Conservation (phyloP, 139 green algal genomes). For the Tetraselmis chui region DNA sequence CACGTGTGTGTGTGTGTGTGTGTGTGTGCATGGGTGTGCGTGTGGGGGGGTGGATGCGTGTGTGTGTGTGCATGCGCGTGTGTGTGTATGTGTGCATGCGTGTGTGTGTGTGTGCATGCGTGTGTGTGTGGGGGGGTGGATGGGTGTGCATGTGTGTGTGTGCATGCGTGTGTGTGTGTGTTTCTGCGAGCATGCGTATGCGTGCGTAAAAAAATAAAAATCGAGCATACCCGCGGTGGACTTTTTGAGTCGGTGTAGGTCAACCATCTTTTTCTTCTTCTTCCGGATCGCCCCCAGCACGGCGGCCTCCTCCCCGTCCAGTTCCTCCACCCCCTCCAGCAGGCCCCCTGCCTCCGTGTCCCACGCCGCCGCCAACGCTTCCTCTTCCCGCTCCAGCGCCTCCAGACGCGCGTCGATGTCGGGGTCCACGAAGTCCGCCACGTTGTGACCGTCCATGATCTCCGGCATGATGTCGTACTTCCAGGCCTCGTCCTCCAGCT, state of each 20-base stretch:
- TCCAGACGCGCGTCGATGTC: conserved; percentile 93
- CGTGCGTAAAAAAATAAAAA: too few species aligned
- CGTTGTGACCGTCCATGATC: conserved; percentile 93
- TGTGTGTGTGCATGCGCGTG: too few species aligned
- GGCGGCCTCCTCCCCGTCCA: conserved; percentile 65
- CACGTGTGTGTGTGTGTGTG: too few species aligned
- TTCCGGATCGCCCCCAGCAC: conserved; percentile 64
- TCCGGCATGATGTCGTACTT: conserved; percentile 97
- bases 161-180: too few species aligned
- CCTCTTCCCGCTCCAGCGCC: conserved; percentile 89
- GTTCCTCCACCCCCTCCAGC: conserved; percentile 49
- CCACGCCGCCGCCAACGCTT: conserved; percentile 34
- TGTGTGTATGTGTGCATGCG: too few species aligned
- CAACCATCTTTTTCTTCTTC: conserved; percentile 62
- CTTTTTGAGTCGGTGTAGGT: conserved; percentile 71
- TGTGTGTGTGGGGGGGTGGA: too few species aligned
- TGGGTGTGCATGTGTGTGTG: too few species aligned
- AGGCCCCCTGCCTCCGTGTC: conserved; percentile 26
- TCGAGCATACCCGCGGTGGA: conserved; percentile 8
- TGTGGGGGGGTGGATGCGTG: too few species aligned
- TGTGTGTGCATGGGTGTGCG: too few species aligned
- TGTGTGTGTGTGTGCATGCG: too few species aligned
- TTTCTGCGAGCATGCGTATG: too few species aligned
- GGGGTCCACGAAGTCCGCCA: conserved; percentile 94
- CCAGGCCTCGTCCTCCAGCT: conserved; percentile 73